Conservation (phyloP, 1,139 yeast species). For the Debaryomyces robertsiae region DNA sequence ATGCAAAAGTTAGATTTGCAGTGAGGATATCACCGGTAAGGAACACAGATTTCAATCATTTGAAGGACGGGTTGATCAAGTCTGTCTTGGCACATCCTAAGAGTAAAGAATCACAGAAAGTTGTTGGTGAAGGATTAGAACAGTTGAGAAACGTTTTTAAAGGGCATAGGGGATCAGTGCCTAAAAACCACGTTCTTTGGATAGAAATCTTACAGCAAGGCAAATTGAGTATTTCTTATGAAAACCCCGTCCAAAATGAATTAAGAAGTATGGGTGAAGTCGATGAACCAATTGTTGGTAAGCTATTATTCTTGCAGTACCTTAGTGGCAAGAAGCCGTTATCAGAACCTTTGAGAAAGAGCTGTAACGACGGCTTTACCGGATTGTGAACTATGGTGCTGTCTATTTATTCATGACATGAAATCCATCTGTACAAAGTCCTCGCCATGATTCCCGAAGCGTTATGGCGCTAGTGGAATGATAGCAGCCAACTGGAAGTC, state of each 20-base stretch:
- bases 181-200: conserved; percentile 61
- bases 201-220: conserved; percentile 52
- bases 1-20: conserved; percentile 61
- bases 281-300: conserved; percentile 50
- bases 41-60: conserved; percentile 85
- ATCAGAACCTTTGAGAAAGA: conserved; percentile 41
- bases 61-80: conserved; percentile 86
- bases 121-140: conserved; percentile 54
- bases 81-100: conserved; percentile 63
- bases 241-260: conserved; percentile 30
- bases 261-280: conserved; percentile 49
- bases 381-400: conserved; percentile 12
- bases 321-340: conserved; percentile 64
- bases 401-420: too few species aligned
- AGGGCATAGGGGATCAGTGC: conserved; percentile 59
- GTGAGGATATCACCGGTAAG: conserved; percentile 83
- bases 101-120: conserved; percentile 37
- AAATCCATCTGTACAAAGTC: too few species aligned
- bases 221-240: conserved; percentile 46
- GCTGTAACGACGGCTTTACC: conserved; percentile 34
- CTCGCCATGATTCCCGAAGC: too few species aligned
- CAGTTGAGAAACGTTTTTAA: conserved; percentile 54
- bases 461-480: too few species aligned
- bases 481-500: too few species aligned
- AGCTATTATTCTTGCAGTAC: conserved; percentile 60